A percentile compares a stretch with the other conserved stretches of the same genome.
Evolutionary conservation across 805 yeast genomes (phyloP).

Genomic region (Yarrowia divulgata): DNA sequence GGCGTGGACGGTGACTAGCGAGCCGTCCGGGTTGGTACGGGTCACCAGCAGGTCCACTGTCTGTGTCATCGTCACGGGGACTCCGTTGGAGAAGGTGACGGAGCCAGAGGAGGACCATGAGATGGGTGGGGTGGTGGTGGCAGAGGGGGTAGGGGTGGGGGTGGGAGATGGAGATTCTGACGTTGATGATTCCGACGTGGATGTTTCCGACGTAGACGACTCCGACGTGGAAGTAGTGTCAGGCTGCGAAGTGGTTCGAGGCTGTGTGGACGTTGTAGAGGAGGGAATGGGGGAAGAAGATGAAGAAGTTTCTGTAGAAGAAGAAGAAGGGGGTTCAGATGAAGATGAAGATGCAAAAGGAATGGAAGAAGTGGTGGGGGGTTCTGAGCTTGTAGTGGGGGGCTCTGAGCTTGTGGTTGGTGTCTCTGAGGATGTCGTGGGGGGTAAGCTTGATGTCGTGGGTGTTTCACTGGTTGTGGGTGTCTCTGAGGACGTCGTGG

Average conservation of each 20-base stretch:
- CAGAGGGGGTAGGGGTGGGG: neutral
- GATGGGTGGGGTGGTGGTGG: constrained; percentile 5
- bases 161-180: constrained; percentile 5
- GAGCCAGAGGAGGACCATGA: constrained; percentile 28
- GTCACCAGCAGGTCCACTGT: constrained; percentile 28
- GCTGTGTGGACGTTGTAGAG: neutral
- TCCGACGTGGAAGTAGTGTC: constrained; percentile 6
- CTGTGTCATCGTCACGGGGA: constrained; percentile 27
- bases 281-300: neutral
- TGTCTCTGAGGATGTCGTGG: neutral
- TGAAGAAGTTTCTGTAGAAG: neutral
- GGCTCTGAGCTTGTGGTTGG: neutral
- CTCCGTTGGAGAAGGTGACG: constrained; percentile 27
- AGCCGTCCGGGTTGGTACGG: constrained; percentile 31
- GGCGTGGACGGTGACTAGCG: constrained; percentile 20
- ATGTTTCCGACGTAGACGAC: neutral
- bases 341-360: constrained; percentile 4
- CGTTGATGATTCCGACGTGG: neutral
- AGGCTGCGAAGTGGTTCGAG: neutral
- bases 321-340: neutral
- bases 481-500: too few relatives aligned
- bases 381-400: neutral
- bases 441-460: neutral
- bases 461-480: neutral
- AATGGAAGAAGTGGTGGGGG: constrained; percentile 3